Percentiles rank a stretch among this genome's conserved stretches.
Evolutionary conservation across 192 early-diverging fungal species (phyloP).

Genomic region (Coemansia sp.): DNA sequence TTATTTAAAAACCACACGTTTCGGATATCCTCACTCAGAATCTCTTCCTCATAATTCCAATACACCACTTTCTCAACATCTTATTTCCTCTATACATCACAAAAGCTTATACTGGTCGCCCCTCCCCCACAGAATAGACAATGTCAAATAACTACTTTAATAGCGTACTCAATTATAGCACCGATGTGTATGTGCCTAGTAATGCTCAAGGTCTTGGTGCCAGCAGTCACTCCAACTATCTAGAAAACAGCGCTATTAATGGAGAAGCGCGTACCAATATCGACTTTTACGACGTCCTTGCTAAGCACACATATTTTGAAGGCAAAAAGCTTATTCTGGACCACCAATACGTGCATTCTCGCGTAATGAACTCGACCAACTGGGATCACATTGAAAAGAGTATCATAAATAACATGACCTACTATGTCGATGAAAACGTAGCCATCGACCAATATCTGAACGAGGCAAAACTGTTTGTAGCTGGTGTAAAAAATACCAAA

Average conservation of each 20-base stretch:
- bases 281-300: background rate
- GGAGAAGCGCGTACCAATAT: background rate
- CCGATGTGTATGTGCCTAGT: no score
- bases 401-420: background rate
- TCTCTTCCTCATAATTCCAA: no score
- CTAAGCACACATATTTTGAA: background rate
- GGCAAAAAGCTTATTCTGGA: background rate
- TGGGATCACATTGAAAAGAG: background rate
- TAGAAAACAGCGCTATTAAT: background rate
- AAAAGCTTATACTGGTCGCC: no score
- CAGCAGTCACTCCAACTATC: no score
- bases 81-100: no score
- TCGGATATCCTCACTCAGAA: no score
- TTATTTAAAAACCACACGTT: no score
- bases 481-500: background rate
- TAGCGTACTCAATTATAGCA: no score
- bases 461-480: background rate
- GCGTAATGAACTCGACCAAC: background rate
- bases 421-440: background rate
- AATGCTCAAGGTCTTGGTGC: no score
- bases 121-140: no score
- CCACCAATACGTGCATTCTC: conserved; percentile 2
- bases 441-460: background rate
- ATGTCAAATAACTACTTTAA: no score
- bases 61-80: no score